Percentiles rank a stretch among this genome's conserved stretches.
phyloP scores from a whole-genome alignment of 2,329 filamentous ascomycete genomes.

The Tolypocladium ophioglossoides region DNA sequence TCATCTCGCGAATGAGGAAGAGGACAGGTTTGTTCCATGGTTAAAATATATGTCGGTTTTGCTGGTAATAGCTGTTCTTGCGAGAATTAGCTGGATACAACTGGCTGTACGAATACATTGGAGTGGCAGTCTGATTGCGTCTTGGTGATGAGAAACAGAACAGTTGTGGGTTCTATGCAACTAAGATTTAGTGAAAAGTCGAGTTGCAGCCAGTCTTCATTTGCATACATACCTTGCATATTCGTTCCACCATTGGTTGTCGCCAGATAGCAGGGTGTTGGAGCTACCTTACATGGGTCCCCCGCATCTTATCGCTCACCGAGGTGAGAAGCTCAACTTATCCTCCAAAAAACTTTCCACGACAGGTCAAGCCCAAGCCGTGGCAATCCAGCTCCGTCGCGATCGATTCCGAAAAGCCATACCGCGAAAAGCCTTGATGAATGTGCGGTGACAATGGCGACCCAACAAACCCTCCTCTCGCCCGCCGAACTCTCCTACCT shows the following conservation, averaged over 20 bases:
- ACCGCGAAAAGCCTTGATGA: not conserved
- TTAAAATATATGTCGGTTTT: not conserved
- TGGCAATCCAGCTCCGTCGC: not conserved
- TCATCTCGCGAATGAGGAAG: not conserved
- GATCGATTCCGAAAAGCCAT: not conserved
- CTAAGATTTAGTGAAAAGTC: not conserved
- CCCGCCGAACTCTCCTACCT: conserved; percentile 95
- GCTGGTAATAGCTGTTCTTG: not conserved
- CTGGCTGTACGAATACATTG: not conserved
- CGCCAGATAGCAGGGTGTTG: not conserved
- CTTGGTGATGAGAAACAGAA: not conserved
- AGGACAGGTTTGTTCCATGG: not conserved
- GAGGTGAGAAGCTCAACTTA: conserved; percentile 15
- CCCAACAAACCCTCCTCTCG: conserved; percentile 68
- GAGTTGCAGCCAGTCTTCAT: not conserved
- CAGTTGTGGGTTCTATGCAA: not conserved
- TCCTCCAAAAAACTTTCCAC: conserved; percentile 14
- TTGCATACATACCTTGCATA: too few species aligned
- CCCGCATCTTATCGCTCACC: conserved; percentile 22
- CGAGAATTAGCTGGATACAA: not conserved
- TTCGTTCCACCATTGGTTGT: too few species aligned
- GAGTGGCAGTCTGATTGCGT: not conserved
- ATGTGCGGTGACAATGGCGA: conserved; percentile 39
- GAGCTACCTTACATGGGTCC: not conserved
- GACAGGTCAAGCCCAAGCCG: conserved; percentile 5